These are phyloP conservation scores for Aureobasidium melanogenum DNA, from an alignment of 2,329 filamentous ascomycete species.

Conservation along the genomic window DNA sequence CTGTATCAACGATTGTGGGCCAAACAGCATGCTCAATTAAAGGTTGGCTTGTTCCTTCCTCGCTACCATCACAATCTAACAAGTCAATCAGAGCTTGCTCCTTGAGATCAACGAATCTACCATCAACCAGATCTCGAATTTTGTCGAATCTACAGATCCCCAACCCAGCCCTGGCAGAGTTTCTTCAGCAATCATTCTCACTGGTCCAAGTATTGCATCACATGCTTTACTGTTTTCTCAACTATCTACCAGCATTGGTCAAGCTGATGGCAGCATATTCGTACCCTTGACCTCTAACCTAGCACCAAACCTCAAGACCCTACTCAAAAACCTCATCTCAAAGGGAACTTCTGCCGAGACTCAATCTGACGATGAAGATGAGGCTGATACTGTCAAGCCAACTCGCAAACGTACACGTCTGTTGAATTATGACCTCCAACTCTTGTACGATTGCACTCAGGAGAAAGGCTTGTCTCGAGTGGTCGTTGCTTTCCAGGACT, in stretches of 20 bases:
- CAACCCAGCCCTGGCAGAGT: constrained; percentile 39
- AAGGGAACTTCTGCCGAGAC: constrained; percentile 46
- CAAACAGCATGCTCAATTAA: constrained; percentile 53
- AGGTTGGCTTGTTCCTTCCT: constrained; percentile 32
- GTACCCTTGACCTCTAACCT: constrained; percentile 62
- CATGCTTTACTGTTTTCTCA: constrained; percentile 67
- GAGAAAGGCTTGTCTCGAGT: constrained; percentile 49
- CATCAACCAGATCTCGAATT: constrained; percentile 29
- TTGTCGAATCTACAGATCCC: constrained; percentile 18
- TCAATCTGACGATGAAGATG: constrained; percentile 45
- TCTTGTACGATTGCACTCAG: constrained; percentile 53
- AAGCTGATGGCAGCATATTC: constrained; percentile 39
- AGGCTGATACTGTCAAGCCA: constrained; percentile 28
- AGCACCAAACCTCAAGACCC: constrained; percentile 63
- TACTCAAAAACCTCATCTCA: constrained; percentile 64
- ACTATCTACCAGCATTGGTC: constrained; percentile 39
- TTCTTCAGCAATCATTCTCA: constrained; percentile 63
- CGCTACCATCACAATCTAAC: not conserved
- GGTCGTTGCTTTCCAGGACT: constrained; percentile 68
- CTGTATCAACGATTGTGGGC: constrained; percentile 58
- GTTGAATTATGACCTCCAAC: constrained; percentile 70
- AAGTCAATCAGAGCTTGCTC: constrained; percentile 25
- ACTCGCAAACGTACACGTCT: constrained; percentile 51
- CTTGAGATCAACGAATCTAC: constrained; percentile 31
- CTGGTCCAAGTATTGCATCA: constrained; percentile 69